A percentile compares a stretch with the other conserved stretches of the same genome.
Conservation (phyloP, 306 rosid species). For the Herpetospermum pedunculosum region DNA sequence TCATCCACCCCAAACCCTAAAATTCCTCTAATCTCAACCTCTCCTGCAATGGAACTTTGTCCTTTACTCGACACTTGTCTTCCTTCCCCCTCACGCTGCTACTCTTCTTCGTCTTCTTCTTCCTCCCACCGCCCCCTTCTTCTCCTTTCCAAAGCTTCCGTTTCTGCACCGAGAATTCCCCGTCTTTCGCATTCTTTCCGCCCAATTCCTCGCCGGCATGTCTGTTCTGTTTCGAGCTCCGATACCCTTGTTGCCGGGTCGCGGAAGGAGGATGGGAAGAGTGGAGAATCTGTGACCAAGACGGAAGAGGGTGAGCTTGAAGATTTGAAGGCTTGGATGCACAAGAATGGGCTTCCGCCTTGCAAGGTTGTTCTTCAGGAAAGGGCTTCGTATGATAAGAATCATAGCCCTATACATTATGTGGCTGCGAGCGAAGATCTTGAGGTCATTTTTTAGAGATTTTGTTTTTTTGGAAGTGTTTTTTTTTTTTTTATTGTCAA, state of each 20-base stretch:
- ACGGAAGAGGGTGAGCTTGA: slow-evolving; percentile 28
- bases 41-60: slow-evolving; percentile 42
- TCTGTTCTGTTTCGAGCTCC: slow-evolving; percentile 45
- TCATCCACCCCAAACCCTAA: slow-evolving; percentile 13
- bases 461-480: background rate
- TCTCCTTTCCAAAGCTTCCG: slow-evolving; percentile 17
- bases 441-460: slow-evolving; percentile 27
- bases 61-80: slow-evolving; percentile 27
- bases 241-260: slow-evolving; percentile 63
- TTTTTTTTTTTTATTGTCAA: background rate
- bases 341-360: slow-evolving; percentile 67
- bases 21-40: background rate
- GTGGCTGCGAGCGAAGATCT: slow-evolving; percentile 90
- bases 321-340: slow-evolving; percentile 91
- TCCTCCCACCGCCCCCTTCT: slow-evolving; percentile 24
- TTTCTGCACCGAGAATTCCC: slow-evolving; percentile 16
- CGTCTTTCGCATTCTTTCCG: slow-evolving; percentile 4
- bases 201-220: slow-evolving; percentile 16
- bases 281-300: slow-evolving; percentile 23
- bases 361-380: slow-evolving; percentile 78
- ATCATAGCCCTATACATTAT: slow-evolving; percentile 58
- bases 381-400: slow-evolving; percentile 40
- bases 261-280: slow-evolving; percentile 26
- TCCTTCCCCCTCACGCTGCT: slow-evolving; percentile 27
- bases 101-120: slow-evolving; percentile 11